Conservation (phyloP, 768 basidiomycete genomes). For the Dendrothele bispora region DNA sequence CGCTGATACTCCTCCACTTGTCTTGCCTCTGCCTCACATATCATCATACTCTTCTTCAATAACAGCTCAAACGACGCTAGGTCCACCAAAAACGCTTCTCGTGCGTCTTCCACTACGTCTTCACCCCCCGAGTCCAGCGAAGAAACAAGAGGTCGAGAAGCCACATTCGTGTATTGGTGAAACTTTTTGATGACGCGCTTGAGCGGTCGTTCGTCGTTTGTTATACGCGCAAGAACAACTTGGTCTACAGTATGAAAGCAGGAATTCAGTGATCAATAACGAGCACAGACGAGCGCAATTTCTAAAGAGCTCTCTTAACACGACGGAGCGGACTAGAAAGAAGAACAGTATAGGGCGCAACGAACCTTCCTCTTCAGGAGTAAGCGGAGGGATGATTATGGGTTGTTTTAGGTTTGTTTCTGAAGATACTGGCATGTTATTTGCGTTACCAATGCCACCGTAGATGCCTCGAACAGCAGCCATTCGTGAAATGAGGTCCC, state of each 20-base stretch:
- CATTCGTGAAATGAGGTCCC: too few species aligned
- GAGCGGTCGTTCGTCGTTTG: constrained; percentile 78
- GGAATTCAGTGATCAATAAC: too few species aligned
- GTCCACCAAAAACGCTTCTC: constrained; percentile 79
- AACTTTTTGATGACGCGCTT: constrained; percentile 82
- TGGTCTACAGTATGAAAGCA: constrained; percentile 54
- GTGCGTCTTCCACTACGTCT: constrained; percentile 59
- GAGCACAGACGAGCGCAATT: too few species aligned
- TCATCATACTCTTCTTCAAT: constrained; percentile 77
- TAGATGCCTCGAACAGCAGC: too few species aligned
- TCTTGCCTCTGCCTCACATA: constrained; percentile 82
- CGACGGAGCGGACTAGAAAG: too few species aligned
- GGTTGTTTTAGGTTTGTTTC: constrained; percentile 4
- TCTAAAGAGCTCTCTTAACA: background rate
- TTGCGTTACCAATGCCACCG: too few species aligned
- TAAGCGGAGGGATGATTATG: constrained; percentile 42
- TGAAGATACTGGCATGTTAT: constrained; percentile 2
- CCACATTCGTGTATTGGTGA: constrained; percentile 65
- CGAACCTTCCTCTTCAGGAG: constrained; percentile 65
- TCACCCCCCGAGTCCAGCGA: constrained; percentile 22
- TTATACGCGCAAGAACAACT: constrained; percentile 78
- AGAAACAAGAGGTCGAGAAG: constrained; percentile 46
- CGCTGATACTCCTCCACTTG: constrained; percentile 84
- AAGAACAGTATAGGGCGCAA: constrained; percentile 12
- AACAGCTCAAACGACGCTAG: constrained; percentile 72